These are phyloP conservation scores for Trametes villosa DNA, from an alignment of 768 basidiomycete species.

Conservation along the genomic window DNA sequence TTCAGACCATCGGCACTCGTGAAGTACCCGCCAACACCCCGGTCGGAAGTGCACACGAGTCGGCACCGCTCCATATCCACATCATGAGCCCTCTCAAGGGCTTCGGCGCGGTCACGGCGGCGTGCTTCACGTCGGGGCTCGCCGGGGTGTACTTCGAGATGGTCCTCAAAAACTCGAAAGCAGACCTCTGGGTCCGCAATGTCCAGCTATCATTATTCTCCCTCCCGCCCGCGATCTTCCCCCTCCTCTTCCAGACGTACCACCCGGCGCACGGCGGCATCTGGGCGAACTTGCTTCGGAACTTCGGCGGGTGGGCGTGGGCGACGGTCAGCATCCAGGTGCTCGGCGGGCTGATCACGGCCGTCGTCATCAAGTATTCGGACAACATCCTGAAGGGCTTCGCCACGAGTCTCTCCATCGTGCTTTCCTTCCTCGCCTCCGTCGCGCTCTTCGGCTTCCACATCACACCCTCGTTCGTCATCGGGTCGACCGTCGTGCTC, in stretches of 20 bases:
- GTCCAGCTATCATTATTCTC: slow-evolving; percentile 90
- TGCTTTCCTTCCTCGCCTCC: slow-evolving; percentile 92
- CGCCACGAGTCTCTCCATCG: slow-evolving; percentile 91
- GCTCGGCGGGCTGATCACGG: slow-evolving; percentile 90
- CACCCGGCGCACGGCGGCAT: slow-evolving; percentile 31
- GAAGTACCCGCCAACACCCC: slow-evolving; percentile 39
- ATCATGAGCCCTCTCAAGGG: slow-evolving; percentile 84
- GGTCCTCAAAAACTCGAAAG: slow-evolving; percentile 82
- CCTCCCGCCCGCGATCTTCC: slow-evolving; percentile 84
- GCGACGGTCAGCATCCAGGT: slow-evolving; percentile 90
- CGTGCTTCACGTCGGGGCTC: slow-evolving; percentile 88
- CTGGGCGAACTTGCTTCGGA: slow-evolving; percentile 58
- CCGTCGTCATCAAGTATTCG: slow-evolving; percentile 95
- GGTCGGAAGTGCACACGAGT: slow-evolving; percentile 74
- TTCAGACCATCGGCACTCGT: slow-evolving; percentile 57
- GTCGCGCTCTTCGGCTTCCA: slow-evolving; percentile 89
- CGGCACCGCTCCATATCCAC: slow-evolving; percentile 51
- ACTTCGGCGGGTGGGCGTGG: slow-evolving; percentile 96
- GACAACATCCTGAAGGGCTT: slow-evolving; percentile 98
- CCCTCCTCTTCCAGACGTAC: slow-evolving; percentile 63
- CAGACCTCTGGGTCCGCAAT: slow-evolving; percentile 90
- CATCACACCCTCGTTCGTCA: slow-evolving; percentile 84
- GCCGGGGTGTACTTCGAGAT: slow-evolving; percentile 95
- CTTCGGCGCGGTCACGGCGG: slow-evolving; percentile 80
- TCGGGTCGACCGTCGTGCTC: slow-evolving; percentile 86